Evolutionary conservation across 805 yeast genomes (phyloP).

Genomic region (Sungouiella blattae): DNA sequence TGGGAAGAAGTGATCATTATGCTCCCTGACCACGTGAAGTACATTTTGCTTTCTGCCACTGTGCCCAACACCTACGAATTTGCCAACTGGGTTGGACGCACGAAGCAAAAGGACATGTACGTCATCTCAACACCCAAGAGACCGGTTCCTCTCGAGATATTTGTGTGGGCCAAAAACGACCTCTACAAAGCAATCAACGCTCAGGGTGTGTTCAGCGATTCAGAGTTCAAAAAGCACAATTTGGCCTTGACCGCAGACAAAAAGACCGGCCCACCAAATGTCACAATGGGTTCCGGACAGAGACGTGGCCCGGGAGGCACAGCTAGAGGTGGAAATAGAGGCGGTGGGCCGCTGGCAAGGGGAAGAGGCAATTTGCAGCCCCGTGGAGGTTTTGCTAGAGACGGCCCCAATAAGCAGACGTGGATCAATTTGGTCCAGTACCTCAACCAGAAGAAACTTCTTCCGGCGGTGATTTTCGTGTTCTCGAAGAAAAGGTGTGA

Average conservation of each 20-base stretch:
- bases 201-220: slow-evolving; percentile 62
- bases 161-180: slow-evolving; percentile 75
- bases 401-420: slow-evolving; percentile 75
- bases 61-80: slow-evolving; percentile 98
- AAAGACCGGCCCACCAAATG: slow-evolving; percentile 33
- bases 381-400: slow-evolving; percentile 33
- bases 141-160: slow-evolving; percentile 92
- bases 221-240: slow-evolving; percentile 59
- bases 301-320: slow-evolving; percentile 43
- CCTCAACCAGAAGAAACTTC: slow-evolving; percentile 60
- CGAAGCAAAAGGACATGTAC: slow-evolving; percentile 91
- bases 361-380: slow-evolving; percentile 35
- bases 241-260: slow-evolving; percentile 44
- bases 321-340: slow-evolving; percentile 42
- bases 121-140: slow-evolving; percentile 95
- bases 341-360: slow-evolving; percentile 23
- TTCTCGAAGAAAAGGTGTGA: slow-evolving; percentile 93
- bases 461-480: slow-evolving; percentile 91
- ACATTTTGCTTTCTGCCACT: slow-evolving; percentile 88
- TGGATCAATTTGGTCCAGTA: slow-evolving; percentile 74
- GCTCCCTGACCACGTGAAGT: slow-evolving; percentile 95
- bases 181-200: slow-evolving; percentile 72
- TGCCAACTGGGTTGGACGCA: slow-evolving; percentile 98
- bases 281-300: slow-evolving; percentile 37
- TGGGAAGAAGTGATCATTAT: slow-evolving; percentile 99